Evolutionary conservation across 257 asterid species (phyloP).

Genomic region (Nyctanthes arbortristis): DNA sequence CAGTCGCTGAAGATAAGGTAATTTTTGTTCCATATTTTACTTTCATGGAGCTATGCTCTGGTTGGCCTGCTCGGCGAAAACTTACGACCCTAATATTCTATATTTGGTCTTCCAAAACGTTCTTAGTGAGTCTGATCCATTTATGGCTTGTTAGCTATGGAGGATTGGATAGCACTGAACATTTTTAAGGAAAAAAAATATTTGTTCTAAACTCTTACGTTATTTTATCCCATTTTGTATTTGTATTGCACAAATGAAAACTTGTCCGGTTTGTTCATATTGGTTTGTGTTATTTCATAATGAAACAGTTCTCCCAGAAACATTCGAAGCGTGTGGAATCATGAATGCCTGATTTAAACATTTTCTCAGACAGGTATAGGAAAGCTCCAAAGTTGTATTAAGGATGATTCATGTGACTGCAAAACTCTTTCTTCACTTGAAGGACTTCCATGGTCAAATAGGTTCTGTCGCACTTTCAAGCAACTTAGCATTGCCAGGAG

Average conservation of each 20-base stretch:
- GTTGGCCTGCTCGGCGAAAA: background rate
- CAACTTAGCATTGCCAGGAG: slow-evolving; percentile 64
- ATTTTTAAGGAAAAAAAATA: background rate
- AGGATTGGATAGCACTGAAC: background rate
- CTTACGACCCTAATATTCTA: background rate
- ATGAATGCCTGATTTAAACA: slow-evolving; percentile 8
- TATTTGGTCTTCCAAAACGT: background rate
- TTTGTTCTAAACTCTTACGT: too few species aligned
- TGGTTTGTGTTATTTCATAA: slow-evolving; percentile 2
- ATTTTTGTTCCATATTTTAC: slow-evolving; percentile 11
- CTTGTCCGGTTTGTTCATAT: background rate
- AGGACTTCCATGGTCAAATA: slow-evolving; percentile 79
- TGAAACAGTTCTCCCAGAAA: background rate
- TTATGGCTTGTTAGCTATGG: background rate
- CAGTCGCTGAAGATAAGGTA: slow-evolving; percentile 57
- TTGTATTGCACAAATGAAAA: background rate
- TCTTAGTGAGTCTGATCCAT: background rate
- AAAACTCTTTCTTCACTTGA: slow-evolving; percentile 55
- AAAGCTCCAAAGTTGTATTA: slow-evolving; percentile 53
- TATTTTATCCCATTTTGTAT: background rate
- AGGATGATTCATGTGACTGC: slow-evolving; percentile 78
- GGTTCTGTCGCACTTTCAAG: slow-evolving; percentile 69
- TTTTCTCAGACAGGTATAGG: slow-evolving; percentile 62
- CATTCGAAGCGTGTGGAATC: slow-evolving; percentile 5
- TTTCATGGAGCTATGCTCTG: background rate